Evolutionary conservation across 2,329 filamentous ascomycete genomes (phyloP), one percentile per base, ranked within the genome.

Genomic region (Penicillium corylophilum): DNA sequence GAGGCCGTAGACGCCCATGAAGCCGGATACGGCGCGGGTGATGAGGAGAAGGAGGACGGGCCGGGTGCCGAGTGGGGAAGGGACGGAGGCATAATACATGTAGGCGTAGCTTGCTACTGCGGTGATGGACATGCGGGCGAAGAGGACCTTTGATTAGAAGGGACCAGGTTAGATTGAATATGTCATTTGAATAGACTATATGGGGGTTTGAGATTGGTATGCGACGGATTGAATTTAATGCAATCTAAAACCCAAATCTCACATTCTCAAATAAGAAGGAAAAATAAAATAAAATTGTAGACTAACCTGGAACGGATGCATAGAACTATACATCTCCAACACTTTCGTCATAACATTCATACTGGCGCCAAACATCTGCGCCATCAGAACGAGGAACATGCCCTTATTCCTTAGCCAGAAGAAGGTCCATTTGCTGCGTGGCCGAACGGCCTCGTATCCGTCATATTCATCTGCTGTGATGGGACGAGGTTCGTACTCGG

Each of bases 281-380:
- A n/a, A 35, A 15, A 35, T 7, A 24, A 28, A 15, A 23, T 36
- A 12, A 43, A 4, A 41, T 24, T 58, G 5, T 16, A 31, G 43
- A 49, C 44, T 22, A 63, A 80, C 77, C 69, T 94, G 89, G 59
- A 95, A 86, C 0, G 91, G 89, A 75, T 94, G 84, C 77, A 95
- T 86, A 2, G 83, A 83, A 42, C 82, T 82, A 59, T 83, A 77
- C 31, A 82, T 78, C 67, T 95, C 89, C 35, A 96, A 76, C 10
- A 93, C 70, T 18, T 90, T 80, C 0, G 90, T 89, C 36, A 85
- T 84, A 9, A 95, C 82, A 68, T 94, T 95, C 92, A 96, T 96
- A 46, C 89, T 72, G 0, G 87, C 85, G 1, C 87, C 90, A 62
- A 96, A 96, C 31, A 94, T 75, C 70, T 95, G 90, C 0, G 90